A percentile compares a stretch with the other conserved stretches of the same genome.
Conservation (phyloP, 495 filamentous ascomycete species). For the Massariosphaeria phaeospora region DNA sequence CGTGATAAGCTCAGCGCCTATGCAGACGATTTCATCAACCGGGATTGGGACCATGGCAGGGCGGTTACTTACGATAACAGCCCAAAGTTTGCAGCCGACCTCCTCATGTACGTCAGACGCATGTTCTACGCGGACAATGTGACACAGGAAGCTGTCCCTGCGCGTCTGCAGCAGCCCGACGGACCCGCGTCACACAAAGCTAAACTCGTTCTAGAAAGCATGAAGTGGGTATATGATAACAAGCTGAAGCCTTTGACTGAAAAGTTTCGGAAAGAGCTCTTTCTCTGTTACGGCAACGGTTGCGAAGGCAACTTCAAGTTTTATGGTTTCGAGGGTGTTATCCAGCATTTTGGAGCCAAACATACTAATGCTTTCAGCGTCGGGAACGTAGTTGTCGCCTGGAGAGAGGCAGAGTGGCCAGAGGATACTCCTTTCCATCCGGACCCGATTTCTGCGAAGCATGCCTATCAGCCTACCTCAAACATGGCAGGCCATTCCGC, state of each 20-base stretch:
- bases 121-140: conserved; percentile 57
- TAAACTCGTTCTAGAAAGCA: conserved; percentile 69
- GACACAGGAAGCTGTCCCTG: conserved; percentile 46
- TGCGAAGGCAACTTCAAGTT: conserved; percentile 58
- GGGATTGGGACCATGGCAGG: conserved; percentile 53
- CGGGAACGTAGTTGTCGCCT: conserved; percentile 65
- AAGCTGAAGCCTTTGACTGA: conserved; percentile 66
- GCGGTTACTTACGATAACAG: conserved; percentile 55
- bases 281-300: conserved; percentile 58
- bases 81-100: conserved; percentile 61
- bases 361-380: conserved; percentile 63
- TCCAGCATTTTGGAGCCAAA: conserved; percentile 77
- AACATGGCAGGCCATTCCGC: conserved; percentile 2
- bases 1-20: conserved; percentile 54
- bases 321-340: conserved; percentile 69
- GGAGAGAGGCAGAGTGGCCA: conserved; percentile 72
- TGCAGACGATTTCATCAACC: conserved; percentile 60
- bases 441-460: conserved; percentile 46
- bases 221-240: conserved; percentile 77
- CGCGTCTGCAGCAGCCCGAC: conserved; percentile 38
- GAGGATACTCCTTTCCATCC: conserved; percentile 63
- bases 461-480: conserved; percentile 34
- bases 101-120: conserved; percentile 57
- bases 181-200: conserved; percentile 50
- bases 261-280: conserved; percentile 58